Base-by-base conservation (phyloP, 768 basidiomycete species). In the Auricularia cornea region DNA sequence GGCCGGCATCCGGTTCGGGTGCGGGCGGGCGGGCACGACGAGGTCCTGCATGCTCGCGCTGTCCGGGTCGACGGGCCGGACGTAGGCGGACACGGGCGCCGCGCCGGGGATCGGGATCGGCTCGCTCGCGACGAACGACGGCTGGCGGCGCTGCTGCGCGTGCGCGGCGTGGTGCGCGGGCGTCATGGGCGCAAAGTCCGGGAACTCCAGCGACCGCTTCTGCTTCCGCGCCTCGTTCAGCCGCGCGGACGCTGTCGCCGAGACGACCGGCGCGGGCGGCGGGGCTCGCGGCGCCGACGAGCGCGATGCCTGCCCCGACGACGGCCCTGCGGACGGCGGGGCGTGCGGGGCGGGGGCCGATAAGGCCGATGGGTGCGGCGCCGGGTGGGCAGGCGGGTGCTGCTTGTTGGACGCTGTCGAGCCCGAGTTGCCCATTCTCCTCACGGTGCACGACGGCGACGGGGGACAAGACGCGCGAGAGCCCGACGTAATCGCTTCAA, bases 201-300 rank as follows among this genome's bases (percentile, higher is more conserved):
- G 62, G 31, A 62, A 54, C 52, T 62, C 62, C n/a, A 62, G 28
- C 52, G 51, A 54, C 30, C 33, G 35, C 52, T 62, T 62, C 52
- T 48, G 16, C 20, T 23, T 18, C 23, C 23, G 16, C 44, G 44
- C 44, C 44, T 48, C 44, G 16, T 18, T 23, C 20, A 48, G 16
- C 20, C 44, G 44, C 44, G 44, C 16, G 1, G 20, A 20, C 44
- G 44, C 44, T 18, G 20, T 20, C 20, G 12, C 20, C 10, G 44
- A 23, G 11, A 48, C 44, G 12, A 48, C 20, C 1, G 44, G 44
- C 44, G 20, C 20, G 5, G 20, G 44, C 10, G 44, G 16, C 44
- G 44, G 23, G 44, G 35, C 35, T 8, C 35, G 35, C 35, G 8
- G 35, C 35, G 35, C 8, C 35, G 35, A 38, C 35, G 35, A 8